Evolutionary conservation across 73 alveolate species (phyloP).

Genomic region (Symbiodinium natans): DNA sequence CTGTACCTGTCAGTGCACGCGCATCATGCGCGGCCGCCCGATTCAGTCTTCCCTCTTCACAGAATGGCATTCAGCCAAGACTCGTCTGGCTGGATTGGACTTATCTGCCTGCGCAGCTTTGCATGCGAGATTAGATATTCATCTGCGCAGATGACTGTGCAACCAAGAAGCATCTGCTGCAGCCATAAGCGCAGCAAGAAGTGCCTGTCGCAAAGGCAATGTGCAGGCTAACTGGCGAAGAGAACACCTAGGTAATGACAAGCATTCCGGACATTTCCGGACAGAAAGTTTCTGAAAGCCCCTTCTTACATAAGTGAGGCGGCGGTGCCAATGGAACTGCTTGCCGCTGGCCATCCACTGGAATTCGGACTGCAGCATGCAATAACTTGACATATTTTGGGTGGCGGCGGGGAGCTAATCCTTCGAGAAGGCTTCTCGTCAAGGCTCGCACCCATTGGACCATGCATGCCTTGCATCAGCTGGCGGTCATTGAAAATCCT

Average conservation of each 20-base stretch:
- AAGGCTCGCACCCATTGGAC: not conserved
- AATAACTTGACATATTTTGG: no score
- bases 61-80: not conserved
- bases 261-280: not conserved
- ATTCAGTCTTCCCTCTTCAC: not conserved
- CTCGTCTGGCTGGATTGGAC: constrained; percentile 90
- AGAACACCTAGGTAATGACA: not conserved
- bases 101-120: constrained; percentile 27
- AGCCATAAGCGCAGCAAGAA: constrained; percentile 90
- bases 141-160: not conserved
- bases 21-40: not conserved
- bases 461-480: not conserved
- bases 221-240: no score
- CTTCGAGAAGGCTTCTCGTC: not conserved
- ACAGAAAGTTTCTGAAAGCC: not conserved
- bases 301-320: not conserved
- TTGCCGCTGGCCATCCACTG: constrained; percentile 92
- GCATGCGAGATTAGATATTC: not conserved
- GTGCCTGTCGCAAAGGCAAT: constrained; percentile 61
- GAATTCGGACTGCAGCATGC: constrained; percentile 69
- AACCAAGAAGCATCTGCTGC: constrained; percentile 24
- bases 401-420: not conserved
- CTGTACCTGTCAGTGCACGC: not conserved
- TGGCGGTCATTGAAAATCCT: not conserved
- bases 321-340: constrained; percentile 54